Evolutionary conservation across 495 filamentous ascomycete genomes (phyloP), one percentile per base, ranked within the genome.

Genomic region (Copromyces sp.): DNA sequence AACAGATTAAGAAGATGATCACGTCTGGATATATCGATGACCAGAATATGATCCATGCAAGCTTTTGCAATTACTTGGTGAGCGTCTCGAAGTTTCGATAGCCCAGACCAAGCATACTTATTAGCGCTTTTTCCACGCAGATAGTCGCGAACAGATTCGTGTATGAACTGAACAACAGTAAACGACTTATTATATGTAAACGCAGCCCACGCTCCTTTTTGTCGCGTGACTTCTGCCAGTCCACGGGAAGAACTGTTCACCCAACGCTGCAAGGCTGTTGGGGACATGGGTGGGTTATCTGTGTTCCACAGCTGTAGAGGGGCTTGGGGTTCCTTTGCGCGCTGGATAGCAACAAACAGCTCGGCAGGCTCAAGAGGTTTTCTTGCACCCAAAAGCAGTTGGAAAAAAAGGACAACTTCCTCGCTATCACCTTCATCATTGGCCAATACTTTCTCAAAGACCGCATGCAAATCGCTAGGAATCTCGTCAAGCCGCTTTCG

Each of bases 131-230:
- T 71, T 8, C 70, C 70, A 2, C 68, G 70, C 35, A 71, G 45
- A 70, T 77, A 82, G 59, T 83, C 81, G 40, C 76, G 61, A 7
- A 82, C 80, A 0, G 81, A 82, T 53, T 82, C 80, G 68, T 83
- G 81, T 39, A 82, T 83, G 68, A 83, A 81, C 70, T 81, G 81
- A 20, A 81, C 24, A 24, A 24, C 24, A 24, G 24, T 0, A 24
- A 24, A 24, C 24, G 24, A 24, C 24, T 24, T 24, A 24, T 24
- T 24, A 24, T 24, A 24, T 24, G 24, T n/a, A n/a, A n/a, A n/a
- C n/a, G n/a, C n/a, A n/a, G n/a, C 24, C 24, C 0, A 0, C 24
- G 24, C 24, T 24, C 24, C 24, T 24, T 24, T 24, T 24, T 24
- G 24, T 24, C 24, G 71, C 0, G 75, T 75, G 16, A 77, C 40